These are phyloP conservation scores for Eucalyptus marginata DNA, from an alignment of 345 rosid genomes.

Conservation along the genomic window DNA sequence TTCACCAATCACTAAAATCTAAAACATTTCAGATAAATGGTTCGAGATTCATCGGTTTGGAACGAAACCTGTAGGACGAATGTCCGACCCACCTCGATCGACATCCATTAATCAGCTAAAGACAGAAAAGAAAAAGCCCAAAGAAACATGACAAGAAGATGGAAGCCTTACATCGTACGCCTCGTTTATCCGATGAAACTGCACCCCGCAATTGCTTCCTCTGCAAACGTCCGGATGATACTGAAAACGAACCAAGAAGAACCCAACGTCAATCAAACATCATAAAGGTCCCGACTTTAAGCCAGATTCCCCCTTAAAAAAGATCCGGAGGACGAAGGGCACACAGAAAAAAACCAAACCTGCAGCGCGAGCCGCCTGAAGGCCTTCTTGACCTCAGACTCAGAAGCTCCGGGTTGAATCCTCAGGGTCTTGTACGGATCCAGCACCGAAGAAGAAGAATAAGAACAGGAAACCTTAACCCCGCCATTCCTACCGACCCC, in stretches of 20 bases:
- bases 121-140: background rate
- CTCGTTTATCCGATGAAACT: slow-evolving; percentile 70
- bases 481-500: slow-evolving; percentile 1
- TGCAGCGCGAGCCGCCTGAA: slow-evolving; percentile 80
- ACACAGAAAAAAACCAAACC: slow-evolving; percentile 12
- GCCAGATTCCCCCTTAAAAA: background rate
- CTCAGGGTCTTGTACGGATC: slow-evolving; percentile 74
- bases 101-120: background rate
- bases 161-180: slow-evolving; percentile 64
- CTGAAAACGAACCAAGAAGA: background rate
- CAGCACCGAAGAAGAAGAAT: slow-evolving; percentile 20
- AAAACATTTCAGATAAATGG: background rate
- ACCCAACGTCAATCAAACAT: background rate
- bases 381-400: slow-evolving; percentile 86
- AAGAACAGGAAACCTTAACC: slow-evolving; percentile 13
- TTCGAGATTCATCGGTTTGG: background rate
- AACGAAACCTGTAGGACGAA: background rate
- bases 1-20: background rate
- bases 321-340: background rate
- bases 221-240: slow-evolving; percentile 95
- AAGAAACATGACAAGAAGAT: background rate
- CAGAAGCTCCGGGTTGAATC: slow-evolving; percentile 81
- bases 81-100: background rate
- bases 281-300: background rate
- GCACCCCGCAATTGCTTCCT: slow-evolving; percentile 69